These are phyloP conservation scores for Leccinum ochraceum DNA, from an alignment of 768 basidiomycete genomes.

Conservation along the genomic window DNA sequence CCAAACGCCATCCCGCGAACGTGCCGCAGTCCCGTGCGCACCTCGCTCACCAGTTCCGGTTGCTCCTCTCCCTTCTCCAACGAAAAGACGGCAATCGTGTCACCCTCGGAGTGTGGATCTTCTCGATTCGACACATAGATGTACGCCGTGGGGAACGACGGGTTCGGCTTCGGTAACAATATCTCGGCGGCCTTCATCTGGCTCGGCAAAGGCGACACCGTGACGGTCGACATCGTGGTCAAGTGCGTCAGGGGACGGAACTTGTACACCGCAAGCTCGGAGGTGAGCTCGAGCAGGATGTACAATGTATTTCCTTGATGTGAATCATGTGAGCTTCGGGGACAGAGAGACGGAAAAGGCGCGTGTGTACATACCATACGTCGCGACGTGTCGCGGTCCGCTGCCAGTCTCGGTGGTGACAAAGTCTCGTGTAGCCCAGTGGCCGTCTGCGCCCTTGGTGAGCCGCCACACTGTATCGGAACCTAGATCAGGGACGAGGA, in stretches of 20 bases:
- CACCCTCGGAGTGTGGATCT: slow-evolving; percentile 66
- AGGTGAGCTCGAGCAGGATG: slow-evolving; percentile 67
- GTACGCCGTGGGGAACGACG: slow-evolving; percentile 53
- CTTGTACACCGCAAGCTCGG: slow-evolving; percentile 54
- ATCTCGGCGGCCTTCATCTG: slow-evolving; percentile 71
- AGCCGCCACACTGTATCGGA: no score
- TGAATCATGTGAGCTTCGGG: no score
- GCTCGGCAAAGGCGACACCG: slow-evolving; percentile 43
- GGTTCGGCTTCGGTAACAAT: slow-evolving; percentile 55
- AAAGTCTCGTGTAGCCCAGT: no score
- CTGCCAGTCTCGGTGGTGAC: no score
- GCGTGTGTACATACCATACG: no score
- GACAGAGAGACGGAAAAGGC: no score
- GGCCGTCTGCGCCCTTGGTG: no score
- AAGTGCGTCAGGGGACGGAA: slow-evolving; percentile 46
- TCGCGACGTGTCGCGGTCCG: no score
- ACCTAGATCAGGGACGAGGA: no score
- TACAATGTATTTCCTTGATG: slow-evolving; percentile 60
- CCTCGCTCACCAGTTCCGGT: slow-evolving; percentile 57
- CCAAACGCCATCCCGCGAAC: slow-evolving; percentile 71
- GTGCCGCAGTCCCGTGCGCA: slow-evolving; percentile 69
- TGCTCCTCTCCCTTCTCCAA: slow-evolving; percentile 43
- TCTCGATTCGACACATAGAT: slow-evolving; percentile 78
- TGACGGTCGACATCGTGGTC: slow-evolving; percentile 48
- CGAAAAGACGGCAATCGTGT: slow-evolving; percentile 71